These are phyloP conservation scores for Fraxinus albicans DNA, from an alignment of 305 asterid genomes.

Conservation along the genomic window DNA sequence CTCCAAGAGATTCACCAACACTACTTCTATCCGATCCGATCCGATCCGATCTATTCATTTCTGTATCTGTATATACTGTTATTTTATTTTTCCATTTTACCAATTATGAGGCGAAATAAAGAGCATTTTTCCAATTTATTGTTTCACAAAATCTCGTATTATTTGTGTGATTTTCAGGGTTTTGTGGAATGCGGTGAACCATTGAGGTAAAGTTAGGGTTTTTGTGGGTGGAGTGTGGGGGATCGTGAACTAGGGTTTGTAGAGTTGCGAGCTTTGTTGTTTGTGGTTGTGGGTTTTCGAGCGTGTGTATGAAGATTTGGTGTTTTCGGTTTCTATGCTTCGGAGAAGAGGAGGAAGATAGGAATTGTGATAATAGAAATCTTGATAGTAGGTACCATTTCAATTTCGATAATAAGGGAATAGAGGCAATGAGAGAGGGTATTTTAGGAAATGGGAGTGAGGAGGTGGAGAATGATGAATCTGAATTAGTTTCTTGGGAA, in stretches of 20 bases:
- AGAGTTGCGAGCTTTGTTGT: constrained; percentile 20
- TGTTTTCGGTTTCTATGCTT: constrained; percentile 64
- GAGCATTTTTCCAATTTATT: neutral
- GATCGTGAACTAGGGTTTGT: constrained; percentile 55
- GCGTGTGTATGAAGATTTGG: constrained; percentile 54
- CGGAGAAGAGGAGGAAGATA: constrained; percentile 41
- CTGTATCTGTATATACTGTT: neutral
- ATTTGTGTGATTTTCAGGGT: constrained; percentile 23
- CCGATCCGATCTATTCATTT: constrained; percentile 48
- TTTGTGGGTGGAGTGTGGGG: constrained; percentile 24
- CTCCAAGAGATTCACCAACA: constrained; percentile 19
- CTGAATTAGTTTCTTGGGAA: constrained; percentile 43
- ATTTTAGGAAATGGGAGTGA: constrained; percentile 43
- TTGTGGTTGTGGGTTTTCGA: constrained; percentile 4
- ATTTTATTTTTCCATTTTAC: neutral
- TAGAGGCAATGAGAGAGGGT: constrained; percentile 40
- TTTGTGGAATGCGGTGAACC: constrained; percentile 13
- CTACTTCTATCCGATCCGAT: constrained; percentile 37
- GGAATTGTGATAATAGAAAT: neutral
- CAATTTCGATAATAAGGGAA: constrained; percentile 17
- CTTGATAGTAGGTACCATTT: constrained; percentile 1
- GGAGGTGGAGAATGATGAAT: constrained; percentile 54
- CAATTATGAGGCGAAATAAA: neutral
- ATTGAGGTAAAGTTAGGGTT: constrained; percentile 25
- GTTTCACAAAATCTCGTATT: neutral